A percentile compares a stretch with the other conserved stretches of the same genome.
Evolutionary conservation across 2,329 filamentous ascomycete genomes (phyloP).

Genomic region (Arthrobotrys musiformis): DNA sequence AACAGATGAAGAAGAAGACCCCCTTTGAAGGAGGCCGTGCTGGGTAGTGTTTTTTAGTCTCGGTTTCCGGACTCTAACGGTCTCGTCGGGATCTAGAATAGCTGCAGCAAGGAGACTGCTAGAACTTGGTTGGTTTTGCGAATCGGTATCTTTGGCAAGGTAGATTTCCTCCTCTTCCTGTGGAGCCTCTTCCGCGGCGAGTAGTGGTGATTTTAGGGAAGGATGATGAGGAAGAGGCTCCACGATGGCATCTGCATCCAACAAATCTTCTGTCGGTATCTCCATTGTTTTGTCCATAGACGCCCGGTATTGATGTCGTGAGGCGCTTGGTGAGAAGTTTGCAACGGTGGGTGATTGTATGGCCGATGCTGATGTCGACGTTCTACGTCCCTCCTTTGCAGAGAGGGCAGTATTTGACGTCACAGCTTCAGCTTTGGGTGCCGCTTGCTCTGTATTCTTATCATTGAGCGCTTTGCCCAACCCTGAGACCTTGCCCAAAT

Average conservation of each 20-base stretch:
- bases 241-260: slow-evolving; percentile 28
- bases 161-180: slow-evolving; percentile 35
- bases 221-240: slow-evolving; percentile 49
- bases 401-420: slow-evolving; percentile 18
- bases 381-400: slow-evolving; percentile 43
- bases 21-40: slow-evolving; percentile 49
- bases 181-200: slow-evolving; percentile 30
- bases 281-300: slow-evolving; percentile 54
- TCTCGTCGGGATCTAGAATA: slow-evolving; percentile 32
- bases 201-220: slow-evolving; percentile 34
- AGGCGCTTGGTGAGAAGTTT: slow-evolving; percentile 33
- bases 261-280: slow-evolving; percentile 34
- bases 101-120: background rate
- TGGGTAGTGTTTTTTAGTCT: slow-evolving; percentile 34
- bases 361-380: slow-evolving; percentile 43
- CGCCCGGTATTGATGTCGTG: slow-evolving; percentile 45
- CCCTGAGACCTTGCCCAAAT: slow-evolving; percentile 53
- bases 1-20: slow-evolving; percentile 48
- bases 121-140: slow-evolving; percentile 17
- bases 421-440: slow-evolving; percentile 33
- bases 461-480: slow-evolving; percentile 50
- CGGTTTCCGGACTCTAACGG: slow-evolving; percentile 15
- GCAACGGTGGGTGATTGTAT: slow-evolving; percentile 40
- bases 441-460: slow-evolving; percentile 44
- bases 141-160: slow-evolving; percentile 23